A percentile compares a stretch with the other conserved stretches of the same genome.
These are phyloP conservation scores for Curvularia spicifera DNA, from an alignment of 2,329 filamentous ascomycete species.

Conservation along the genomic window DNA sequence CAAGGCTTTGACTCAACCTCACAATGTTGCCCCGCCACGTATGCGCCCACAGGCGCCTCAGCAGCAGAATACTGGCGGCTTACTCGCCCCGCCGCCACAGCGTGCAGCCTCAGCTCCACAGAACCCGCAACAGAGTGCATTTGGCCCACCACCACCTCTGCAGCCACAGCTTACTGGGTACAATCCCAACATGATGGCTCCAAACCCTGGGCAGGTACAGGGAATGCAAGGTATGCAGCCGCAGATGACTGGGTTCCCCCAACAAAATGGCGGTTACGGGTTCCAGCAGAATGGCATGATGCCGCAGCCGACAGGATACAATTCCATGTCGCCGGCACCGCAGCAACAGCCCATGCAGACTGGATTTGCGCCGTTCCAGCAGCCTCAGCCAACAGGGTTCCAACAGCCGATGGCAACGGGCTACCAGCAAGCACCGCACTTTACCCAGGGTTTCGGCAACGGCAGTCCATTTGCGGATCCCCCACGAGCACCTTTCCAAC, in stretches of 20 bases:
- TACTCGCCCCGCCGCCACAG: slow-evolving; percentile 79
- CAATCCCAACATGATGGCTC: slow-evolving; percentile 61
- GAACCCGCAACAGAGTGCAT: slow-evolving; percentile 70
- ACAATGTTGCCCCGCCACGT: slow-evolving; percentile 56
- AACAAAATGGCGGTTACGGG: slow-evolving; percentile 42
- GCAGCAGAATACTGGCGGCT: slow-evolving; percentile 62
- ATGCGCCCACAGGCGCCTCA: slow-evolving; percentile 76
- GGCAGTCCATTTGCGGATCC: slow-evolving; percentile 62
- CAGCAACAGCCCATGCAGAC: slow-evolving; percentile 53
- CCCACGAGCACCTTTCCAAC: slow-evolving; percentile 54
- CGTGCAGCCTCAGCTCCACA: slow-evolving; percentile 88
- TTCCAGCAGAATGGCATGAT: slow-evolving; percentile 49
- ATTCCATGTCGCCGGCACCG: slow-evolving; percentile 42
- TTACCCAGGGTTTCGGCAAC: slow-evolving; percentile 55
- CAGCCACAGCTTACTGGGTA: slow-evolving; percentile 85
- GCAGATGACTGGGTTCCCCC: slow-evolving; percentile 51
- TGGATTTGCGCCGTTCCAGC: slow-evolving; percentile 51
- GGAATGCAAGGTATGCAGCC: slow-evolving; percentile 38
- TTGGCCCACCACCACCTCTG: slow-evolving; percentile 72
- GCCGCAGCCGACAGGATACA: slow-evolving; percentile 49
- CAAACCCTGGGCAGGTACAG: slow-evolving; percentile 65
- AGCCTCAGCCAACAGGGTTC: slow-evolving; percentile 52
- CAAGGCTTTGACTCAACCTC: slow-evolving; percentile 48
- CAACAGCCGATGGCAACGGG: slow-evolving; percentile 58
- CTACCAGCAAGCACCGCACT: slow-evolving; percentile 40